Conservation (phyloP, 129 eudicot species). For the Apium graveolens region DNA sequence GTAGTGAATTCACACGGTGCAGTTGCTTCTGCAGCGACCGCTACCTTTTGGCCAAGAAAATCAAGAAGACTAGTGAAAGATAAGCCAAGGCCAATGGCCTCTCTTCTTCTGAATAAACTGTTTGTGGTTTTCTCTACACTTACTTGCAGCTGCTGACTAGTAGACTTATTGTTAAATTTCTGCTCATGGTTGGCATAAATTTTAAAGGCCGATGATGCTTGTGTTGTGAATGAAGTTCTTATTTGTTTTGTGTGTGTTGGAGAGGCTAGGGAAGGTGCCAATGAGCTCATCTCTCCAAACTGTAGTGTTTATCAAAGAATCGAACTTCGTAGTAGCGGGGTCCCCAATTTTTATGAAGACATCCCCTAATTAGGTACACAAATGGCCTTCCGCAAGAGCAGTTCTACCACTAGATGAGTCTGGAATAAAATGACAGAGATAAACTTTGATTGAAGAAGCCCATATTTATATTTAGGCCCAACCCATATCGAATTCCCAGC, state of each 20-base stretch:
- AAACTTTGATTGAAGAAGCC: background rate
- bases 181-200: background rate
- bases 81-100: constrained; percentile 42
- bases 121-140: constrained; percentile 1
- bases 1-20: constrained; percentile 48
- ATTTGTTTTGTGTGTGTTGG: constrained; percentile 19
- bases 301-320: background rate
- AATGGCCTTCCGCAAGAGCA: too few relatives aligned
- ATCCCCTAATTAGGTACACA: too few relatives aligned
- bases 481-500: background rate
- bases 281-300: constrained; percentile 21
- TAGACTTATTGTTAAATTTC: background rate
- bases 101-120: constrained; percentile 43
- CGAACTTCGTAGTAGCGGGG: too few relatives aligned
- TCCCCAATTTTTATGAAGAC: too few relatives aligned
- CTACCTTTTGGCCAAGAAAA: constrained; percentile 18
- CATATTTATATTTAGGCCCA: background rate
- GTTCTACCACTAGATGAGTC: background rate
- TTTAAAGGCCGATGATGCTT: constrained; percentile 8
- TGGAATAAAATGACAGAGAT: background rate
- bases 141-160: background rate
- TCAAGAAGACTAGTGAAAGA: constrained; percentile 30
- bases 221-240: constrained; percentile 5
- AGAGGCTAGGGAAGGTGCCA: constrained; percentile 28
- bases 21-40: constrained; percentile 25